Evolutionary conservation across 495 filamentous ascomycete species (phyloP).

Genomic region (Xylaria bambusicola): DNA sequence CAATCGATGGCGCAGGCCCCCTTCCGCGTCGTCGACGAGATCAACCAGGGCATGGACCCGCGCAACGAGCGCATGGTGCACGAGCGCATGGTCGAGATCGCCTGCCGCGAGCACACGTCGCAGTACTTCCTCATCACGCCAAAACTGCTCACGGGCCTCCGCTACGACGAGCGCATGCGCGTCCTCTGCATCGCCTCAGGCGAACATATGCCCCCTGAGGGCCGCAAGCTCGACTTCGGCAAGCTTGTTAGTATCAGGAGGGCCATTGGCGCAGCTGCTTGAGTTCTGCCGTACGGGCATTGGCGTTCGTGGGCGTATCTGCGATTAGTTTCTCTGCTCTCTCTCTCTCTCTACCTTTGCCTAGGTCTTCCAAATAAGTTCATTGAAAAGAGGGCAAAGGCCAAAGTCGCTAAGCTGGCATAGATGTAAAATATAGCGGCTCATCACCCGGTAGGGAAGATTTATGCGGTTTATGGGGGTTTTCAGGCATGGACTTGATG

Average conservation of each 20-base stretch:
- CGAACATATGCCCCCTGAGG: conserved; percentile 73
- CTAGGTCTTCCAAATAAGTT: no score
- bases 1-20: conserved; percentile 91
- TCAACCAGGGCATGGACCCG: conserved; percentile 99
- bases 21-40: conserved; percentile 99
- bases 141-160: conserved; percentile 84
- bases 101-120: conserved; percentile 70
- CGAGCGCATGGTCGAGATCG: conserved; percentile 92
- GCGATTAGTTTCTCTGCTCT: no score
- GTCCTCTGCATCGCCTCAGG: conserved; percentile 93
- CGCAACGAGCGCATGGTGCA: conserved; percentile 98
- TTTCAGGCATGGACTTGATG: no score
- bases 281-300: no score
- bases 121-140: conserved; percentile 97
- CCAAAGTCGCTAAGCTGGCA: no score
- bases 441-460: no score
- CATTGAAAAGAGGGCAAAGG: no score
- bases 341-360: no score
- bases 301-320: no score
- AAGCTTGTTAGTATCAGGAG: conserved; percentile 52
- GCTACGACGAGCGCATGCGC: conserved; percentile 86
- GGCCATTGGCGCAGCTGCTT: conserved; percentile 31
- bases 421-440: no score
- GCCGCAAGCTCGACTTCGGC: conserved; percentile 57
- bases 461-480: no score